Base-by-base conservation (phyloP, 2,329 filamentous ascomycete species). In the Paramyrothecium sp. region DNA sequence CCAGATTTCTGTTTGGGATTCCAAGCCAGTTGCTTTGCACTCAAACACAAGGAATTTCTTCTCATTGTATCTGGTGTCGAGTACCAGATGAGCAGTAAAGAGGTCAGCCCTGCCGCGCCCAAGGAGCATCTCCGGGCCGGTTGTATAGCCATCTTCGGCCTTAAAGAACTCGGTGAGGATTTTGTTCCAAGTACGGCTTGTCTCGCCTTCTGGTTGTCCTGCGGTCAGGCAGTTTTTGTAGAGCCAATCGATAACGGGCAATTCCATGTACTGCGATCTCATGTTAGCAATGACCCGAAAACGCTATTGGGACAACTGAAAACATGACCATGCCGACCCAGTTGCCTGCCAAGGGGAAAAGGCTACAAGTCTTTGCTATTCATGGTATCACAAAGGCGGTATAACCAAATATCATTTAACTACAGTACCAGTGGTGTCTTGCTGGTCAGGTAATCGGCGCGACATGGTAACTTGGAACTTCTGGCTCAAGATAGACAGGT, bases 171-270 rank as follows among this genome's bases (percentile, higher is more conserved):
- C n/a, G 3, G 20, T 17, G n/a, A 54, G 34, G 21, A 54, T 54
- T 20, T 3, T 23, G 19, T 22, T 23, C 51, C 51, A 54, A 3
- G 44, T 23, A 11, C 51, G 26, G 33, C 23, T 22, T 5, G 30
- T 54, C 13, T 54, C 30, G 17, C 51, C 33, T 54, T 54, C 51
- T 3, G 33, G 51, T 23, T 54, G 4, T n/a, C 33, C 51, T 10
- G 5, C 13, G n/a, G 5, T 19, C 19, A 53, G 51, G 13, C 30
- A 33, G 20, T 53, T 53, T 33, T 56, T 49, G 41, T 56, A 55
- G 53, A 59, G 46, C 54, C 54, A 57, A 17, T 53, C 51, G 17
- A 53, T 19, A 17, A 53, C 17, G 7, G 23, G 30, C 17, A 7
- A 12, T 23, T 53, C 51, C 51, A 53, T 33, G 22, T 53, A 53